Conservation (phyloP, 495 filamentous ascomycete species). For the Penicillium egyptiacum region DNA sequence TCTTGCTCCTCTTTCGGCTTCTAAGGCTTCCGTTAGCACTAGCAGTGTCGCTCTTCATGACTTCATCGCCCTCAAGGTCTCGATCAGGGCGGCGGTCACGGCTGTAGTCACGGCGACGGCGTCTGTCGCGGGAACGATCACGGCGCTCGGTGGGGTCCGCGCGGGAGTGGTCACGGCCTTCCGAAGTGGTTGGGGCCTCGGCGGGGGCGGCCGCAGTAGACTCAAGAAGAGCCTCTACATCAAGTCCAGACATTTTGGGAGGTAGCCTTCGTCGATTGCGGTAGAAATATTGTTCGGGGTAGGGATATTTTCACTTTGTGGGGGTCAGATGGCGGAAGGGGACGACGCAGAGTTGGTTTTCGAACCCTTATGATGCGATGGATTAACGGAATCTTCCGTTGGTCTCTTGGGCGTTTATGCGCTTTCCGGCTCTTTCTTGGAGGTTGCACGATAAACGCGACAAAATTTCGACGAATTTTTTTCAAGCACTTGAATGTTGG, state of each 20-base stretch:
- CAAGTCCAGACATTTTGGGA: slow-evolving; percentile 77
- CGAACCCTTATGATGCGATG: slow-evolving; percentile 40
- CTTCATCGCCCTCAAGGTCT: slow-evolving; percentile 63
- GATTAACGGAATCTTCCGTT: background rate
- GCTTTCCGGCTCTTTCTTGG: background rate
- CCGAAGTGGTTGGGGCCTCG: slow-evolving; percentile 53
- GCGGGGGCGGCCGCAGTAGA: slow-evolving; percentile 66
- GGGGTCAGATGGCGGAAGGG: slow-evolving; percentile 44
- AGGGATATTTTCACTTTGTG: slow-evolving; percentile 49
- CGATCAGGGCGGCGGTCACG: slow-evolving; percentile 62
- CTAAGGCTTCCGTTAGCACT: slow-evolving; percentile 78
- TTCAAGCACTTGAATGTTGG: background rate
- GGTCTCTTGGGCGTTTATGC: background rate
- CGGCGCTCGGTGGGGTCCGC: slow-evolving; percentile 55
- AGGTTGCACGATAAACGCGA: background rate
- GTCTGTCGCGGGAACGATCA: slow-evolving; percentile 58
- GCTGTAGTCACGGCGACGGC: slow-evolving; percentile 58
- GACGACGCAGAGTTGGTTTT: slow-evolving; percentile 29
- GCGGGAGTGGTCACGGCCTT: slow-evolving; percentile 58
- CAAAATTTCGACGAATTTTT: background rate
- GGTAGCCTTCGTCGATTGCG: slow-evolving; percentile 13
- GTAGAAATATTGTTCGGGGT: slow-evolving; percentile 17
- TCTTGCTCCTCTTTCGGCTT: slow-evolving; percentile 80
- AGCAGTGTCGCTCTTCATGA: slow-evolving; percentile 76
- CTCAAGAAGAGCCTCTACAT: slow-evolving; percentile 92